Conservation (phyloP, 345 rosid genomes). For the Erucastrum elatum region DNA sequence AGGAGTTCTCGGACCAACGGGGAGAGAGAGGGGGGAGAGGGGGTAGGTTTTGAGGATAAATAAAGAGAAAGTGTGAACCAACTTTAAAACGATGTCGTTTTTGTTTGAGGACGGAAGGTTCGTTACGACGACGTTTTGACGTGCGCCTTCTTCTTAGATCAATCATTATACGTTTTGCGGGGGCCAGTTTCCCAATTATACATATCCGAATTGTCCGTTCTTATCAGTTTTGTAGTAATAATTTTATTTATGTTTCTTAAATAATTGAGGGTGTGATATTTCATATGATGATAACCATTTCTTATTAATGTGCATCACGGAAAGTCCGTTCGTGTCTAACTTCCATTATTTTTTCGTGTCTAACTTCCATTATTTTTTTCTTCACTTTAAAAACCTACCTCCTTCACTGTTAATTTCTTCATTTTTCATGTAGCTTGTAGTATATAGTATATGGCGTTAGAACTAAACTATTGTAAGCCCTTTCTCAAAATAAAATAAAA, state of each 20-base stretch:
- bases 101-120: background rate
- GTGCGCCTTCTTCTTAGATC: background rate
- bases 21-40: background rate
- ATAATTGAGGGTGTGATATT: background rate
- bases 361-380: too few species aligned
- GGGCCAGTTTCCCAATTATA: conserved; percentile 21
- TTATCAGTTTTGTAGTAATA: background rate
- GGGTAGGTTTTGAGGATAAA: background rate
- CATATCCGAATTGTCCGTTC: conserved; percentile 23
- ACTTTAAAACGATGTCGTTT: conserved; percentile 8
- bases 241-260: background rate
- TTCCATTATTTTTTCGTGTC: conserved; percentile 3
- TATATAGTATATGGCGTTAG: background rate
- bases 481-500: too few species aligned
- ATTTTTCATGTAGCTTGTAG: too few species aligned
- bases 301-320: conserved; percentile 29
- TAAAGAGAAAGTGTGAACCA: background rate
- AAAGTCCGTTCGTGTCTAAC: conserved; percentile 27
- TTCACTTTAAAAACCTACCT: too few species aligned
- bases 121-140: conserved; percentile 28
- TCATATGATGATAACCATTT: background rate
- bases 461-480: background rate
- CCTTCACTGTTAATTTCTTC: too few species aligned
- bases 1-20: conserved; percentile 22
- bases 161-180: conserved; percentile 22